phyloP scores from a whole-genome alignment of 352 stramenopile genomes.

The Pythium scleroteichum region DNA sequence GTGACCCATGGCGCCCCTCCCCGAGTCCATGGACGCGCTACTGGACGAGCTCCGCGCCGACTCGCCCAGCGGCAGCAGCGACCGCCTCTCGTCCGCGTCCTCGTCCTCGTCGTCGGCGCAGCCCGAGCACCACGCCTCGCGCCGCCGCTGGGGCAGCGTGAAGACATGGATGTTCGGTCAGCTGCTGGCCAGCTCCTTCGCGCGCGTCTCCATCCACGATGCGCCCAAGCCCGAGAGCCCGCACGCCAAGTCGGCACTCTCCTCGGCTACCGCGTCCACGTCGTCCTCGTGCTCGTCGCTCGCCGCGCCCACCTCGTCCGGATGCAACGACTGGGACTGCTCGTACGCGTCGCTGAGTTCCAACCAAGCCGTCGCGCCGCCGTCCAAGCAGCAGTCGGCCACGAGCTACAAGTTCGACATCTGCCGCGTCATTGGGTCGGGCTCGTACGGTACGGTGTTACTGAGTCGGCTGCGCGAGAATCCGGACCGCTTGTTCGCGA shows the following conservation, averaged over 20 bases:
- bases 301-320: not conserved
- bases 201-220: slow-evolving; percentile 67
- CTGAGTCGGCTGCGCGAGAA: slow-evolving; percentile 51
- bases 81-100: slow-evolving; percentile 9
- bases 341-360: slow-evolving; percentile 18
- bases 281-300: slow-evolving; percentile 28
- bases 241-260: slow-evolving; percentile 11
- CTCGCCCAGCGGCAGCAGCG: slow-evolving; percentile 1
- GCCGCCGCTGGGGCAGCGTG: slow-evolving; percentile 54
- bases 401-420: slow-evolving; percentile 68
- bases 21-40: slow-evolving; percentile 15
- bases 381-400: slow-evolving; percentile 21
- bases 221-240: slow-evolving; percentile 31
- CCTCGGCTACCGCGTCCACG: slow-evolving; percentile 18
- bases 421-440: slow-evolving; percentile 68
- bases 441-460: slow-evolving; percentile 76
- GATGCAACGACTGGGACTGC: slow-evolving; percentile 32
- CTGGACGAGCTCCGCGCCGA: too few relatives aligned
- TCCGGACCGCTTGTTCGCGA: slow-evolving; percentile 53
- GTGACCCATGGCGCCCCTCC: slow-evolving; percentile 20
- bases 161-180: slow-evolving; percentile 81
- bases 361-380: too few relatives aligned
- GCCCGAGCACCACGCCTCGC: slow-evolving; percentile 14
- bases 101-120: slow-evolving; percentile 6
- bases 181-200: slow-evolving; percentile 63